phyloP scores from a whole-genome alignment of 2,329 filamentous ascomycete species.

The Sphaerulina vaccinii region DNA sequence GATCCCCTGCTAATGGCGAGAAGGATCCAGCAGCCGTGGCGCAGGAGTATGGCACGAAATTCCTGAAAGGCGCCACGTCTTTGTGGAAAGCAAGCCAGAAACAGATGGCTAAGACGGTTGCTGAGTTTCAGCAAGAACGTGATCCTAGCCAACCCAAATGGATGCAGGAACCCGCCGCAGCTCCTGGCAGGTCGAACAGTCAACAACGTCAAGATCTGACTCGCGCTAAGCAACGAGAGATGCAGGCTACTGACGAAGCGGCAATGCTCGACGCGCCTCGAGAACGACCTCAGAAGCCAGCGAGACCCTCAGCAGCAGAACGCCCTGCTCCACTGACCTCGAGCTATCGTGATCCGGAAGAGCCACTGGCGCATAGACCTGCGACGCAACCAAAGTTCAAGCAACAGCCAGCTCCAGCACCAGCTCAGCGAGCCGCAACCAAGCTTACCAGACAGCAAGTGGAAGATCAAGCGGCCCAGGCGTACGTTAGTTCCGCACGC shows the following conservation, averaged over 20 bases:
- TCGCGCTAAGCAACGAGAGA: constrained; percentile 24
- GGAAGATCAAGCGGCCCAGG: constrained; percentile 78
- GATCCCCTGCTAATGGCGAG: constrained; percentile 57
- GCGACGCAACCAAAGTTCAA: constrained; percentile 42
- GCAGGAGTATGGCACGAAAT: constrained; percentile 73
- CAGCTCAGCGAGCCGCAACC: constrained; percentile 44
- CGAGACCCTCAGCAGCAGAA: constrained; percentile 32
- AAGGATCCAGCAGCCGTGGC: constrained; percentile 78
- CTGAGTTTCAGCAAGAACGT: constrained; percentile 74
- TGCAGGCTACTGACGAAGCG: constrained; percentile 56
- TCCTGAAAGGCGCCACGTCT: constrained; percentile 92
- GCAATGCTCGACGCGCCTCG: constrained; percentile 70
- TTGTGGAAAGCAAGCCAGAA: constrained; percentile 95
- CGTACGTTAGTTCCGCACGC: constrained; percentile 82
- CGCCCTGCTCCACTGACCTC: constrained; percentile 16
- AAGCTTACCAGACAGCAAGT: constrained; percentile 70
- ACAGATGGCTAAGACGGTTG: constrained; percentile 85
- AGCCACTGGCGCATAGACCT: constrained; percentile 39
- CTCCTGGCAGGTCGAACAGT: constrained; percentile 29
- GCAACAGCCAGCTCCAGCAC: constrained; percentile 41
- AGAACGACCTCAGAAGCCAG: constrained; percentile 51
- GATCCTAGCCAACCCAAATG: constrained; percentile 86
- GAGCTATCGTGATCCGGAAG: constrained; percentile 32
- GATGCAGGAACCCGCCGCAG: constrained; percentile 71
- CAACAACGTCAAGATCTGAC: constrained; percentile 33